A percentile compares a stretch with the other conserved stretches of the same genome.
Evolutionary conservation across 116 monocot species (phyloP).

Genomic region (Zostera marina): DNA sequence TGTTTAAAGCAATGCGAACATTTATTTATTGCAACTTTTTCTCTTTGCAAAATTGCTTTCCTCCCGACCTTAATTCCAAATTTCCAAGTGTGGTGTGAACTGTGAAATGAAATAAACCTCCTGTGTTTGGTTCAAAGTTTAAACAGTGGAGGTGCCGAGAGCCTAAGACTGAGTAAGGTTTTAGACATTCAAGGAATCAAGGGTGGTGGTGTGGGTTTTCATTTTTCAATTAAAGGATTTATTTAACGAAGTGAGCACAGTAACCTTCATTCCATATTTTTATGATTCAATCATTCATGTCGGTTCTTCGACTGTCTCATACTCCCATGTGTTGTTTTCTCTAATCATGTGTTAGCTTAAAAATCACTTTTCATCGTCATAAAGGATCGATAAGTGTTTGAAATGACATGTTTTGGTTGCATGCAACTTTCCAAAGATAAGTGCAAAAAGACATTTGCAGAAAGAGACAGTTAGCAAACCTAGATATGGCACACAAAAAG

Average conservation of each 20-base stretch:
- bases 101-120: background rate
- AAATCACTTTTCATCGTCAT: background rate
- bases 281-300: background rate
- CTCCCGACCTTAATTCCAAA: background rate
- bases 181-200: too few species aligned
- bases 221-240: too few species aligned
- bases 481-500: conserved; percentile 19
- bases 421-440: conserved; percentile 2
- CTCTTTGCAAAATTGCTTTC: background rate
- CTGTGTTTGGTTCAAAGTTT: background rate
- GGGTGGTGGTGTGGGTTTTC: too few species aligned
- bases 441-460: conserved; percentile 8
- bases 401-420: background rate
- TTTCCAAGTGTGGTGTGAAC: background rate
- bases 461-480: conserved; percentile 18
- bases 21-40: conserved; percentile 2
- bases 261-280: background rate
- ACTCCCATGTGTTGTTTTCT: background rate
- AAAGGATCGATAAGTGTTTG: background rate
- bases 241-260: too few species aligned
- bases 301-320: background rate
- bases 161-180: too few species aligned
- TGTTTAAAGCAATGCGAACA: conserved; percentile 6
- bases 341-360: background rate
- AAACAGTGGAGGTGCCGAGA: background rate